These are phyloP conservation scores for Russula lepida DNA, from an alignment of 768 basidiomycete genomes.

Conservation along the genomic window DNA sequence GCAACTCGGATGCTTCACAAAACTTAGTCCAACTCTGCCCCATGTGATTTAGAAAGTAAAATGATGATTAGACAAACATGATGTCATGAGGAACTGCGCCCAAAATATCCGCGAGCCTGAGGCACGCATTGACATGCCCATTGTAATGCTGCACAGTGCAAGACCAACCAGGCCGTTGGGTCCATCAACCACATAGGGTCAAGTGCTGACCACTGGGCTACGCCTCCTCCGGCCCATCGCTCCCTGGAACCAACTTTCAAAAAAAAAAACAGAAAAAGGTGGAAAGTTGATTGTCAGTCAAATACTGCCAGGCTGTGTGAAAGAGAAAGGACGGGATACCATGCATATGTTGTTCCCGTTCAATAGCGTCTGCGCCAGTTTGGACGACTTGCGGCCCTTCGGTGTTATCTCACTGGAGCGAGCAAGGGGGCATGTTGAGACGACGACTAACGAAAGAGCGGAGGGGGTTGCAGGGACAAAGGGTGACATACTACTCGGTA, in stretches of 20 bases:
- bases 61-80: background rate
- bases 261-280: background rate
- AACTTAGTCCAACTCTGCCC: background rate
- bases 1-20: too few species aligned
- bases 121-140: background rate
- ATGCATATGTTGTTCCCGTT: conserved; percentile 98
- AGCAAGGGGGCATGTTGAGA: background rate
- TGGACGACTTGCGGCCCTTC: conserved; percentile 70
- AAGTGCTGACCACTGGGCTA: background rate
- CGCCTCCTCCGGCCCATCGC: conserved; percentile 48
- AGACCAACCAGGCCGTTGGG: background rate
- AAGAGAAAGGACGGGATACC: conserved; percentile 35
- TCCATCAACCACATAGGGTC: too few species aligned
- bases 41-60: background rate
- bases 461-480: background rate
- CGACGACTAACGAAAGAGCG: background rate
- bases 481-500: conserved; percentile 74
- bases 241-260: conserved; percentile 71
- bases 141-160: background rate
- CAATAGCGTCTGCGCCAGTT: conserved; percentile 78
- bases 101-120: background rate
- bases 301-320: background rate
- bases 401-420: conserved; percentile 71
- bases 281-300: background rate
- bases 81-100: background rate